Percentiles rank a stretch among this genome's conserved stretches.
Evolutionary conservation across 495 filamentous ascomycete species (phyloP).

Genomic region (Xylaria sp.): DNA sequence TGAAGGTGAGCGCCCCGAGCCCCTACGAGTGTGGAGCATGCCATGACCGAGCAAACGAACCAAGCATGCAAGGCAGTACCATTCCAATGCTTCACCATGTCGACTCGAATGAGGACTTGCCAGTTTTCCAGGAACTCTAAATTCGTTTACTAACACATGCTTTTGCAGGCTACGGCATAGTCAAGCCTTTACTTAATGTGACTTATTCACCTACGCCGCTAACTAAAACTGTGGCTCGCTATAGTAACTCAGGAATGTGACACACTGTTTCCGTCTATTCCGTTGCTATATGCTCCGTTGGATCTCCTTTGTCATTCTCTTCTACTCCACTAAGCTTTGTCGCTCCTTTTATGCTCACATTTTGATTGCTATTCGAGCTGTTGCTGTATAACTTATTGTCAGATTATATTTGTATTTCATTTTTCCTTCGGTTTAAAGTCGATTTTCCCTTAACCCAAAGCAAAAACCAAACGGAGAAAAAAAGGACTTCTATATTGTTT

Average conservation of each 20-base stretch:
- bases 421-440: background rate
- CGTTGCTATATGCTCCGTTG: background rate
- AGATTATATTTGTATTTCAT: background rate
- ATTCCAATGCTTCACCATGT: background rate
- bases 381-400: background rate
- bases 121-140: slow-evolving; percentile 8
- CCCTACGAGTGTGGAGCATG: background rate
- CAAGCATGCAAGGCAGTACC: no score
- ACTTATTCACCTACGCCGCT: background rate
- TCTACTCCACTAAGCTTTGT: background rate
- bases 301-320: background rate
- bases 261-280: slow-evolving; percentile 3
- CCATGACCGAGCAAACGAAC: background rate
- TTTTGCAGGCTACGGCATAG: background rate
- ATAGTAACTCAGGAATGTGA: background rate
- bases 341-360: background rate
- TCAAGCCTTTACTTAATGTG: background rate
- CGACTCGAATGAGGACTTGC: slow-evolving; percentile 5
- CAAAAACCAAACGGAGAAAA: background rate
- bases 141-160: background rate
- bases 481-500: background rate
- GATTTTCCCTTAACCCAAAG: no score
- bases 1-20: slow-evolving; percentile 7
- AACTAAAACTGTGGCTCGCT: background rate
- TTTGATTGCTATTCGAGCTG: background rate